Evolutionary conservation across 1,284 basidiomycete species (phyloP), one percentile per base, ranked within the genome.

Genomic region (Stereum hirsutum): DNA sequence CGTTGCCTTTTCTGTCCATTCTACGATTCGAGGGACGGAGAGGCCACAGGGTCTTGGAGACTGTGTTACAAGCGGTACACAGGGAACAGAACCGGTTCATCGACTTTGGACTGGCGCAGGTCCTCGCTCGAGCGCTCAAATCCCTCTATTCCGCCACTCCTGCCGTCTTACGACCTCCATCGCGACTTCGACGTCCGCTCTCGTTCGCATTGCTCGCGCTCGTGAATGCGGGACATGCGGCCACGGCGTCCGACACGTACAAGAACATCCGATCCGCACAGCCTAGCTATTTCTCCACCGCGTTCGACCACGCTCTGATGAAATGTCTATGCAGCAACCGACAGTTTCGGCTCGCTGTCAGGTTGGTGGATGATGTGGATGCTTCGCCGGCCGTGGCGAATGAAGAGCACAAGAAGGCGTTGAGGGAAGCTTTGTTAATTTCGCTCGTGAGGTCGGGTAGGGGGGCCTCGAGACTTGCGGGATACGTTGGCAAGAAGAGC

Each of bases 161-260:
- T 65, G 1, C 39, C 54, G 1, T 33, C 37, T 1, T 26, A 32
- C 3, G 40, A 49, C 32, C 41, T 12, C 30, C 33, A 11, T 3
- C 33, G 5, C 41, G 49, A 7, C 46, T 59, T 41, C 66, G 63
- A 41, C 63, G 61, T 40, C 58, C 62, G 2, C 49, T 72, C 26
- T 59, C 64, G 2, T 66, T 63, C 49, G 60, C 63, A 25, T 52
- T 72, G 14, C 52, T 57, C 6, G 56, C 66, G 5, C 54, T 69
- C 47, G 58, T 64, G 6, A 46, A 55, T 15, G 63, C 65, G 4
- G 55, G 53, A 11, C 56, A 62, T 25, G 48, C 62, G 6, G 37
- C 49, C 6, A 46, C 52, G 15, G 64, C 62, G 6, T 46, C 67
- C 5, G 45, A 51, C 21, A 47, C 68, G 20, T 49, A 70, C 28